Base-by-base conservation (phyloP, 331 rosid genomes). In the Prunus yedoensis region DNA sequence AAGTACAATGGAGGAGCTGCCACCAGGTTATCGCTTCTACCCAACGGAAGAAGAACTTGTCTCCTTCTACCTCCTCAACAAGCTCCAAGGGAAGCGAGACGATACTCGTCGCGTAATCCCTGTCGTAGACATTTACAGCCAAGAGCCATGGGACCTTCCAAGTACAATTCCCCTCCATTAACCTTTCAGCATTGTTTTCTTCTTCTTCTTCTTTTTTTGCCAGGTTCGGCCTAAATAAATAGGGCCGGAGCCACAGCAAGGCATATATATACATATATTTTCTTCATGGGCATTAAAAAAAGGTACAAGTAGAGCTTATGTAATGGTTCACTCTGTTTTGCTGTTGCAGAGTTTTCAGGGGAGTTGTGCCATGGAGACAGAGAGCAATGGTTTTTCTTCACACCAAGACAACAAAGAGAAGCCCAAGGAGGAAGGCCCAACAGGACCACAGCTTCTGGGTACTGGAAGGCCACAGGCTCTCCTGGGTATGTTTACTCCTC, bases 391-490 rank as follows among this genome's bases (percentile, higher is more conserved):
- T 91, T 94, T 67, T 94, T 88, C 94, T 94, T 94, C 43, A 79
- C 88, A 2, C 88, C 84, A 0, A 87, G 90, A 8, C 98, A 91
- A 72, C 91, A 87, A 47, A 82, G 97, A 50, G 98, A 94, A 79
- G 85, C 93, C 0, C 82, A 85, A 10, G 98, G 98, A 60, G 96
- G 97, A 2, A 86, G 97, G 54, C 97, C 97, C 2, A 89, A 76
- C 74, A 83, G 97, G 78, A 91, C 91, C 45, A 94, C 98, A 0
- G 86, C 73, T 27, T 66, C 85, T 23, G 98, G 98, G 10, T 94
- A 91, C 65, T 94, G 98, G 98, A 94, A 94, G 58, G 96, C 98
- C 4, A 94, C 98, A 0, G 98, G 97, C 3, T 89, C 98, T 3
- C 93, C 96, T 16, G 87, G 92, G 6, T 85, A 88, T 38, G 97